Evolutionary conservation across 176 grass and related monocot genomes (phyloP).

Genomic region (Saccharum officinarum): DNA sequence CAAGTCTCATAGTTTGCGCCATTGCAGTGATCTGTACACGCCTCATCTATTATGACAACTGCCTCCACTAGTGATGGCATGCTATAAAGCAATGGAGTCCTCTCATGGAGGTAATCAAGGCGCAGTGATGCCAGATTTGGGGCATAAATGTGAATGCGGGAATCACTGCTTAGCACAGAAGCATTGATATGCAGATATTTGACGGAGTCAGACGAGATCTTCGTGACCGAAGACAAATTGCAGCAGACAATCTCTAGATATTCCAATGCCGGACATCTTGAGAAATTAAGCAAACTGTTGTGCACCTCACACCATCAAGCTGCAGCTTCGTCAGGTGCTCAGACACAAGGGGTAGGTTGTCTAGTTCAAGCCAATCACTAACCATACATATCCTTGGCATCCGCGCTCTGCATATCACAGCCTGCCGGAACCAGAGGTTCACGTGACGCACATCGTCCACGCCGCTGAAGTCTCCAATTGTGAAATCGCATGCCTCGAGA

Average conservation of each 20-base stretch:
- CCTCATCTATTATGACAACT: neutral
- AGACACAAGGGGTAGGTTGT: neutral
- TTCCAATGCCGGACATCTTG: constrained; percentile 3
- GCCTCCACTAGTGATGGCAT: neutral
- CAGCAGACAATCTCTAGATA: neutral
- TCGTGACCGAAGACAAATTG: neutral
- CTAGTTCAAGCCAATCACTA: neutral
- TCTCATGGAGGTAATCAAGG: too few species aligned
- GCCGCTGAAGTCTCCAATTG: neutral
- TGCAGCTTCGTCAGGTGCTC: neutral
- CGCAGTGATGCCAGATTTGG: neutral
- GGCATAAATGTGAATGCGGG: neutral
- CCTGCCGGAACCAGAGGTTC: neutral
- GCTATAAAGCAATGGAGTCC: neutral
- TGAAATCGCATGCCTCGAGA: neutral
- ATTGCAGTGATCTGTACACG: neutral
- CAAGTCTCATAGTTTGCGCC: neutral
- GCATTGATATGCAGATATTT: neutral
- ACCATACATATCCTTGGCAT: neutral
- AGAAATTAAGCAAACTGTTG: neutral
- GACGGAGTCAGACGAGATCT: neutral
- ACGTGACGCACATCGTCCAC: neutral
- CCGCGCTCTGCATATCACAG: neutral
- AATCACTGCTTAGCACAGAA: neutral
- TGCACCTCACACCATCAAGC: neutral